Percentiles rank a stretch among this genome's conserved stretches.
phyloP scores from a whole-genome alignment of 2,329 filamentous ascomycete genomes.

The Talaromyces sp. region DNA sequence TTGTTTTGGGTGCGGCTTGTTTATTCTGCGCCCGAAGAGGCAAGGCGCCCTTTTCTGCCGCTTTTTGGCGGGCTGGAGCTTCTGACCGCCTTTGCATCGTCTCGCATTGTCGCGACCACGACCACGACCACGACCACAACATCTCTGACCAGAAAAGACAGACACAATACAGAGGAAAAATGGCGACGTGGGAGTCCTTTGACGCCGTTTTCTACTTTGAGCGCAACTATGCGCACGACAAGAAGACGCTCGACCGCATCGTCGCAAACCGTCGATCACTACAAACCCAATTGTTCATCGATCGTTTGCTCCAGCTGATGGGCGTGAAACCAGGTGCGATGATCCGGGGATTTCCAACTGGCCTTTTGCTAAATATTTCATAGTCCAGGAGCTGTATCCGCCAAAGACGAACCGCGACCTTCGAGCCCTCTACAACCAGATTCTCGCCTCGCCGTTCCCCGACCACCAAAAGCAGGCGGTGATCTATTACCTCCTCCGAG shows the following conservation, averaged over 20 bases:
- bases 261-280: slow-evolving; percentile 61
- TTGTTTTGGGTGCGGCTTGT: slow-evolving; percentile 30
- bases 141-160: background rate
- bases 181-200: slow-evolving; percentile 55
- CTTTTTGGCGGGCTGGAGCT: background rate
- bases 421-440: slow-evolving; percentile 62
- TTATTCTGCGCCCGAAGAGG: slow-evolving; percentile 31
- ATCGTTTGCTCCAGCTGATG: slow-evolving; percentile 65
- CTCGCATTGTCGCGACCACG: background rate
- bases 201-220: slow-evolving; percentile 61
- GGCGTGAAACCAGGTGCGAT: slow-evolving; percentile 61
- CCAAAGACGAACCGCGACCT: slow-evolving; percentile 64
- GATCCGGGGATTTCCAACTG: slow-evolving; percentile 9
- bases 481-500: slow-evolving; percentile 76
- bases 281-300: slow-evolving; percentile 69
- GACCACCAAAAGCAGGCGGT: slow-evolving; percentile 75
- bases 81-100: slow-evolving; percentile 11
- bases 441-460: slow-evolving; percentile 59
- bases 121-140: background rate
- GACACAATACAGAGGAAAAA: slow-evolving; percentile 15
- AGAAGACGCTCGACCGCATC: slow-evolving; percentile 57
- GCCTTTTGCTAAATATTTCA: background rate
- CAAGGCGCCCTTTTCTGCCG: slow-evolving; percentile 29
- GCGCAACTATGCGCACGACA: slow-evolving; percentile 56
- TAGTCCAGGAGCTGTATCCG: slow-evolving; percentile 63